Evolutionary conservation across 495 filamentous ascomycete species (phyloP).

Genomic region (Tuber indicum): DNA sequence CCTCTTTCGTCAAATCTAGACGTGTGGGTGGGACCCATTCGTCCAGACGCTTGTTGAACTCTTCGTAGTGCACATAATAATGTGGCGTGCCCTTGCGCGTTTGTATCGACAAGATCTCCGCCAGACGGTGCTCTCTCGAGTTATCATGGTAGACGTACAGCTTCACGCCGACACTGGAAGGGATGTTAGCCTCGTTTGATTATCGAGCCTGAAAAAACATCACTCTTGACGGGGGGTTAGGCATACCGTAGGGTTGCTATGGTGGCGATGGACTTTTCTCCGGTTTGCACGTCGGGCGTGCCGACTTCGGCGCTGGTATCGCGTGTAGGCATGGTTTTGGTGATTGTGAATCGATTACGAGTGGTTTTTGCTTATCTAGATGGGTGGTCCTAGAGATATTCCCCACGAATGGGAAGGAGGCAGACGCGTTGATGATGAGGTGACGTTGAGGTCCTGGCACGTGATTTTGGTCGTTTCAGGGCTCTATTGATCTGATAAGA

Average conservation of each 20-base stretch:
- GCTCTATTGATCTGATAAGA: background rate
- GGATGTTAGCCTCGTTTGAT: constrained; percentile 43
- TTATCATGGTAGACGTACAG: constrained; percentile 38
- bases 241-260: constrained; percentile 67
- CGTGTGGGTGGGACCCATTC: constrained; percentile 82
- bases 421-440: background rate
- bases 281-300: constrained; percentile 35
- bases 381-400: background rate
- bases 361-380: background rate
- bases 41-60: constrained; percentile 98
- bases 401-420: background rate
- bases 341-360: background rate
- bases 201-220: background rate
- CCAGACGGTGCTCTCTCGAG: constrained; percentile 69
- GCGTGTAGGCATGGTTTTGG: constrained; percentile 32
- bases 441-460: background rate
- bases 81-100: constrained; percentile 74
- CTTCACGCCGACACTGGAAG: constrained; percentile 63
- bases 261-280: constrained; percentile 68
- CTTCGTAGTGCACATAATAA: constrained; percentile 96
- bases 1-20: constrained; percentile 71
- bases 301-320: constrained; percentile 33
- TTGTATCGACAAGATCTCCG: constrained; percentile 85
- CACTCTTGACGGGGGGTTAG: background rate
- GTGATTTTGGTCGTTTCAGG: background rate